Percentiles rank a stretch among this genome's conserved stretches.
phyloP scores from a whole-genome alignment of 345 rosid species.

The Brassica cretica region DNA sequence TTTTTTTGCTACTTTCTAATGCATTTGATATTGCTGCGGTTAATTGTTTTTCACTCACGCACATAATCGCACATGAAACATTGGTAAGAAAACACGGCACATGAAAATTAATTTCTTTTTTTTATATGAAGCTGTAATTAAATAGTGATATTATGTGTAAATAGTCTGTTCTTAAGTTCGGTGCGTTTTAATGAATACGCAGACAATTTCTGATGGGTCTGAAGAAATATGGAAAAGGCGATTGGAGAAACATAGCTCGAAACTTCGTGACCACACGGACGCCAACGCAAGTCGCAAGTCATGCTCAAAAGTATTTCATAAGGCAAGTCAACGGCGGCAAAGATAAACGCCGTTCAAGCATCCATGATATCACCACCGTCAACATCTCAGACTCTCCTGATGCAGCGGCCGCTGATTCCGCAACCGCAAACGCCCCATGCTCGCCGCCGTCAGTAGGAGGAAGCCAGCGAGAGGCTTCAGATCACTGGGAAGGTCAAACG shows the following conservation, averaged over 20 bases:
- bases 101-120: too few relatives aligned
- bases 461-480: slow-evolving; percentile 35
- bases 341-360: slow-evolving; percentile 95
- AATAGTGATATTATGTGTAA: too few relatives aligned
- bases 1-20: too few relatives aligned
- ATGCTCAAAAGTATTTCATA: slow-evolving; percentile 96
- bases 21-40: too few relatives aligned
- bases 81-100: too few relatives aligned
- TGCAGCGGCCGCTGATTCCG: slow-evolving; percentile 40
- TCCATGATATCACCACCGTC: slow-evolving; percentile 92
- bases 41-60: too few relatives aligned
- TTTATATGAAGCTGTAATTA: too few relatives aligned
- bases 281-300: slow-evolving; percentile 98
- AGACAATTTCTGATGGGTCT: slow-evolving; percentile 93
- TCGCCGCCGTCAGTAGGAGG: slow-evolving; percentile 42
- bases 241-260: slow-evolving; percentile 96
- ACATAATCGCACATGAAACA: too few relatives aligned
- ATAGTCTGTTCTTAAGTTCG: too few relatives aligned
- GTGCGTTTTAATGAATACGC: slow-evolving; percentile 20
- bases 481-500: slow-evolving; percentile 36
- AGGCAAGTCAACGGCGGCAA: slow-evolving; percentile 92
- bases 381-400: slow-evolving; percentile 56
- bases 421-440: slow-evolving; percentile 45
- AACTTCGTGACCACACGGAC: slow-evolving; percentile 83
- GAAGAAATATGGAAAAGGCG: slow-evolving; percentile 95